phyloP scores from a whole-genome alignment of 768 basidiomycete species.

The Multifurca ochricompacta region DNA sequence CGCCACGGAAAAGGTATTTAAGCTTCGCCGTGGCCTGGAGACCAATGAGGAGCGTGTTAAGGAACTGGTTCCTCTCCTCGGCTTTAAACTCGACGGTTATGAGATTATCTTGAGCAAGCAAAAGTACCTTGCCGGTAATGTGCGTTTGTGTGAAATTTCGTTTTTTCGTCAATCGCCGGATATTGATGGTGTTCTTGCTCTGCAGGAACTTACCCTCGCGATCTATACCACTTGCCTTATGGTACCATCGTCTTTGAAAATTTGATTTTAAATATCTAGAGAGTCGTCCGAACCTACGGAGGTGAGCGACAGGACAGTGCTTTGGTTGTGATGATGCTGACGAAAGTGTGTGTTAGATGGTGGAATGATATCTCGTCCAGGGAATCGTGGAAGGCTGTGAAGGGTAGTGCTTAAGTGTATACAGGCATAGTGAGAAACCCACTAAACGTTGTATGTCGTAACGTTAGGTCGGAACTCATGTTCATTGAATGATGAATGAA shows the following conservation, averaged over 20 bases:
- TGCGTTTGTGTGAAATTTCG: neutral
- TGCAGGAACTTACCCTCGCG: constrained; percentile 12
- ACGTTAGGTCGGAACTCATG: too few relatives aligned
- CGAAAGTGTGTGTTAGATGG: constrained; percentile 6
- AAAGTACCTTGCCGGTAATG: constrained; percentile 16
- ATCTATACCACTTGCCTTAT: constrained; percentile 9
- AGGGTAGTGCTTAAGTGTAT: neutral
- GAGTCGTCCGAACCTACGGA: constrained; percentile 3
- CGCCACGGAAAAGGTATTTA: neutral
- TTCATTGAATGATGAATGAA: too few relatives aligned
- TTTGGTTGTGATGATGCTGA: neutral
- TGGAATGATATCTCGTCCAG: constrained; percentile 11
- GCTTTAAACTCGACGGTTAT: constrained; percentile 3
- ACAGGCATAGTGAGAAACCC: too few relatives aligned
- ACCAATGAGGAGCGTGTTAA: neutral
- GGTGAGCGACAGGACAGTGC: neutral
- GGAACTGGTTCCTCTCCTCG: neutral
- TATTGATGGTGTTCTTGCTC: neutral
- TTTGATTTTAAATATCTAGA: neutral
- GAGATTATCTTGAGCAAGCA: constrained; percentile 7
- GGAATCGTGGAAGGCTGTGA: constrained; percentile 7
- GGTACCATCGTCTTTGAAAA: neutral
- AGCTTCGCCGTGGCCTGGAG: neutral
- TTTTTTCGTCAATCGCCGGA: too few relatives aligned
- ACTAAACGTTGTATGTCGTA: too few relatives aligned